phyloP scores from a whole-genome alignment of 345 rosid genomes.

The Reutealis trisperma region DNA sequence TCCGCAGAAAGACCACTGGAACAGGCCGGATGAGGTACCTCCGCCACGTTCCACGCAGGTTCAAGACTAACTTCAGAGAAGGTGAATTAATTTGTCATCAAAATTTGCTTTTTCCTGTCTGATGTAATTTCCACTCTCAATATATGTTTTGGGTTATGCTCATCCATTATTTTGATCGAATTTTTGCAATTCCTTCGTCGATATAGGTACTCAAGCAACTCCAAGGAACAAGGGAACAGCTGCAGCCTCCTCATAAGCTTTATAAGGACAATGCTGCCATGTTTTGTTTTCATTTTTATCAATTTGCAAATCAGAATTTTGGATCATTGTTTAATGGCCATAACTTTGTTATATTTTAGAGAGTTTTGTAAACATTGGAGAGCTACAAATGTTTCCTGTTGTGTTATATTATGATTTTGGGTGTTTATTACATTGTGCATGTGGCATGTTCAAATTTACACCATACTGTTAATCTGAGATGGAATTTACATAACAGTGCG shows the following conservation, averaged over 20 bases:
- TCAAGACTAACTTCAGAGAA: slow-evolving; percentile 29
- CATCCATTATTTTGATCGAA: not conserved
- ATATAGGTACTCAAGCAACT: slow-evolving; percentile 21
- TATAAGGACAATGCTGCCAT: not conserved
- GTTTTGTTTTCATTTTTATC: slow-evolving; percentile 20
- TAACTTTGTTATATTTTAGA: not conserved
- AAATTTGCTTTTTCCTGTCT: too few relatives aligned
- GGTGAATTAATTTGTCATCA: not conserved
- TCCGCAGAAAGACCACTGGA: slow-evolving; percentile 33
- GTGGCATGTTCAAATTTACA: not conserved
- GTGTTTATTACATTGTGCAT: not conserved
- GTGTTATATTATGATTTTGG: not conserved
- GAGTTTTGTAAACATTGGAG: slow-evolving; percentile 10
- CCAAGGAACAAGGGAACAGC: slow-evolving; percentile 30
- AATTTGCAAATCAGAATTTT: slow-evolving; percentile 23
- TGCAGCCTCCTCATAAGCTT: slow-evolving; percentile 21
- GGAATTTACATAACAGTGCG: not conserved
- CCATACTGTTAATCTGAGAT: not conserved
- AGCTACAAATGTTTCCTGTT: not conserved
- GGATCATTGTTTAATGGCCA: slow-evolving; percentile 11
- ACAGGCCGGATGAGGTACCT: slow-evolving; percentile 30
- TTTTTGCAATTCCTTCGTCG: not conserved
- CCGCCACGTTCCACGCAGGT: slow-evolving; percentile 30
- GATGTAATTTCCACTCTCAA: not conserved
- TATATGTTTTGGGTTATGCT: not conserved